Conservation (phyloP, 768 basidiomycete species). For the Suillus spraguei region DNA sequence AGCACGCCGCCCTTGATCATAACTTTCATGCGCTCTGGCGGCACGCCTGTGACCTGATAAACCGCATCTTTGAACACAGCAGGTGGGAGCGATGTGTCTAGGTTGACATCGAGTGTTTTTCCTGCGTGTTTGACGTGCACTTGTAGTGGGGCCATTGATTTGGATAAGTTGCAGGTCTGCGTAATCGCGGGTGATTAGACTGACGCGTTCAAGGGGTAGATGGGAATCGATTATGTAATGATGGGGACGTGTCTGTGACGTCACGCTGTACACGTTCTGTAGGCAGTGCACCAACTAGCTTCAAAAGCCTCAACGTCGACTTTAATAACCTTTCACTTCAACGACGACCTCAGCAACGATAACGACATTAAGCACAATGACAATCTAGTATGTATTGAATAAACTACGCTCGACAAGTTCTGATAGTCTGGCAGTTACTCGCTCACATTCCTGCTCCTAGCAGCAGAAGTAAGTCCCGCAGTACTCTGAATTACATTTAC, state of each 20-base stretch:
- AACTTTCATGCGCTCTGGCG: conserved; percentile 92
- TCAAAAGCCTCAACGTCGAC: neutral
- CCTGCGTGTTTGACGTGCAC: conserved; percentile 93
- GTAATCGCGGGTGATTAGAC: conserved; percentile 10
- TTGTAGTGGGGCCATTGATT: conserved; percentile 60
- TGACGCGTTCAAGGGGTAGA: conserved; percentile 20
- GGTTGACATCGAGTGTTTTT: conserved; percentile 67
- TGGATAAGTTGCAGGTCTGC: conserved; percentile 14
- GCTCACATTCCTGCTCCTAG: conserved; percentile 79
- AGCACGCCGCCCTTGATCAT: conserved; percentile 93
- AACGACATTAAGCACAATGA: conserved; percentile 38
- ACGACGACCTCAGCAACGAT: neutral
- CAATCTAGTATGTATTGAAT: conserved; percentile 43
- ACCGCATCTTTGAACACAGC: conserved; percentile 81
- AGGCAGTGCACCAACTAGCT: neutral
- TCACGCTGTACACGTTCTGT: conserved; percentile 29
- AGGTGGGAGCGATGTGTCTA: conserved; percentile 73
- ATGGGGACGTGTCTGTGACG: conserved; percentile 19
- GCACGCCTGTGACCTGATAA: conserved; percentile 83
- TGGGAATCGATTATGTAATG: conserved; percentile 35
- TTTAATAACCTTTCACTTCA: neutral
- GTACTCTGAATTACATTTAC: neutral
- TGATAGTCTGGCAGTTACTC: conserved; percentile 55
- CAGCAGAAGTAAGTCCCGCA: conserved; percentile 56
- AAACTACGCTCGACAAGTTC: neutral